Evolutionary conservation across 176 grass and related monocot species (phyloP).

Genomic region (Metroxylon sagu): DNA sequence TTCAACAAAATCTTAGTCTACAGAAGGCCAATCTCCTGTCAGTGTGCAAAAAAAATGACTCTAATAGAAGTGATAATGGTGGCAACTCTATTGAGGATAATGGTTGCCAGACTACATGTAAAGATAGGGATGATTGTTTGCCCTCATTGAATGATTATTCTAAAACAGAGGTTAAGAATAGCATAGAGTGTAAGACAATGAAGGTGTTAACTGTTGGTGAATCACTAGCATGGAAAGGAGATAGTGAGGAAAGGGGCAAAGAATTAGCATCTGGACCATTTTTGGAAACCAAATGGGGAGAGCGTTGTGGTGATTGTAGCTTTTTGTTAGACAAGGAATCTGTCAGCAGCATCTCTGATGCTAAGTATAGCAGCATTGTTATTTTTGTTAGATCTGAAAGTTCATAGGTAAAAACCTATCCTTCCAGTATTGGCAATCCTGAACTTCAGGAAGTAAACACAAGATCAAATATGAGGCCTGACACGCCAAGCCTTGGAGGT

Average conservation of each 20-base stretch:
- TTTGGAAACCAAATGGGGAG: neutral
- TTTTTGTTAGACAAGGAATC: conserved; percentile 29
- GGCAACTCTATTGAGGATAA: conserved; percentile 22
- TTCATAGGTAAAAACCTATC: conserved; percentile 17
- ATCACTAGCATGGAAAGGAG: conserved; percentile 8
- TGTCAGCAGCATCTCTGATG: conserved; percentile 16
- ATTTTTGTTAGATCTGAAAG: conserved; percentile 16
- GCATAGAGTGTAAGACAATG: conserved; percentile 4
- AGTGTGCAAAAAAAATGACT: conserved; percentile 26
- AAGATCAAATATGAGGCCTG: conserved; percentile 18
- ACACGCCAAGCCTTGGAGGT: conserved; percentile 24
- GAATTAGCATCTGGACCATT: neutral
- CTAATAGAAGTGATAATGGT: conserved; percentile 16
- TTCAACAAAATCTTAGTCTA: conserved; percentile 19
- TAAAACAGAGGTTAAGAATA: conserved; percentile 16
- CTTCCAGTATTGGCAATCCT: conserved; percentile 21
- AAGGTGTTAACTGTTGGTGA: conserved; percentile 28
- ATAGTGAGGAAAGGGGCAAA: neutral
- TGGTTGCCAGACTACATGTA: conserved; percentile 12
- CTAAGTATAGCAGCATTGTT: conserved; percentile 16
- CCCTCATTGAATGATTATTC: conserved; percentile 9
- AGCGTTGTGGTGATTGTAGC: conserved; percentile 17
- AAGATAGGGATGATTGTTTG: conserved; percentile 31
- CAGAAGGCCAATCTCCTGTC: conserved; percentile 25
- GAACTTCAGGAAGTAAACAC: conserved; percentile 28